phyloP scores from a whole-genome alignment of 139 green algal species.

The Chlamydomonas asymmetrica region DNA sequence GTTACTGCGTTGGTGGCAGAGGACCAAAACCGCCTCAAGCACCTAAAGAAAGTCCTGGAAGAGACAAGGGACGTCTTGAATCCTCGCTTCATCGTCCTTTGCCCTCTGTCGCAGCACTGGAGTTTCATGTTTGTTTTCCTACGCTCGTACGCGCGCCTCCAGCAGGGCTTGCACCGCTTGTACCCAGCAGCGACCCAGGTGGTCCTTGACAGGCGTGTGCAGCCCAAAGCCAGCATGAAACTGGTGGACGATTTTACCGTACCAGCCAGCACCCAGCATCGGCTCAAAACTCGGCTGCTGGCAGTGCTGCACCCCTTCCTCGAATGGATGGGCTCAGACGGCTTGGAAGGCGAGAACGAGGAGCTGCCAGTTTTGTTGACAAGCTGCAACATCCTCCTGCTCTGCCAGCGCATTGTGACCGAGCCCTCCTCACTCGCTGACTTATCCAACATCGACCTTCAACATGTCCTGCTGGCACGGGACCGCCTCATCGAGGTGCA shows the following conservation, averaged over 20 bases:
- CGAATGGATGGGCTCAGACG: conserved; percentile 14
- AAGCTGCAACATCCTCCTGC: too few relatives aligned
- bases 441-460: conserved; percentile 1
- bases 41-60: not conserved
- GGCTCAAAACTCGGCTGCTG: too few relatives aligned
- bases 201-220: not conserved
- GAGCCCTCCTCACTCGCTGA: too few relatives aligned
- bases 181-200: conserved; percentile 2
- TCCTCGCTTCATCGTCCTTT: conserved; percentile 8
- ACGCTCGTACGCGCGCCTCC: not conserved
- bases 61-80: conserved; percentile 5
- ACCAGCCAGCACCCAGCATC: too few relatives aligned
- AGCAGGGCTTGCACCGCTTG: conserved; percentile 5
- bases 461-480: conserved; percentile 11
- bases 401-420: too few relatives aligned
- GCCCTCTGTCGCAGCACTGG: conserved; percentile 1
- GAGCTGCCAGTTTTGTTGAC: conserved; percentile 2
- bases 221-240: not conserved
- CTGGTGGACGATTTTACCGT: conserved; percentile 12
- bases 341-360: not conserved
- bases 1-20: too few relatives aligned
- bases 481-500: not conserved
- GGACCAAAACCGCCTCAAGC: not conserved
- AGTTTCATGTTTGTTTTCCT: conserved; percentile 13
- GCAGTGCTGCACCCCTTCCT: conserved; percentile 8